These are phyloP conservation scores for Paraphaeosphaeria minitans DNA, from an alignment of 2,329 filamentous ascomycete genomes.

Conservation along the genomic window DNA sequence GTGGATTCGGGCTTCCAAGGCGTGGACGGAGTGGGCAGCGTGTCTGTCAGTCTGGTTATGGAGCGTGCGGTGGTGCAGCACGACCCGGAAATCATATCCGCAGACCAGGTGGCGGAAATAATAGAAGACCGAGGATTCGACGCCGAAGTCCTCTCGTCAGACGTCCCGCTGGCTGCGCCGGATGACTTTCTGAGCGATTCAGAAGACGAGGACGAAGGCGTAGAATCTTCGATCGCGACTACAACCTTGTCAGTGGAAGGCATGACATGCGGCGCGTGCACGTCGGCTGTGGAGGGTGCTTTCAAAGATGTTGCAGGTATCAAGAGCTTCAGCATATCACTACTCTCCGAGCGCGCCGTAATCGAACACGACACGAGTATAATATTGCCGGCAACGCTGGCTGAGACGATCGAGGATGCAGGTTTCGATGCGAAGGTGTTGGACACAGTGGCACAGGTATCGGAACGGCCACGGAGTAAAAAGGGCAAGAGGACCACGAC, in stretches of 20 bases:
- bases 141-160: slow-evolving; percentile 82
- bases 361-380: slow-evolving; percentile 73
- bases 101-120: slow-evolving; percentile 78
- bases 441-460: slow-evolving; percentile 64
- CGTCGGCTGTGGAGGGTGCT: slow-evolving; percentile 80
- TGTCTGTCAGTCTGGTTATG: slow-evolving; percentile 93
- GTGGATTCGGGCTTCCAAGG: slow-evolving; percentile 89
- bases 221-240: slow-evolving; percentile 53
- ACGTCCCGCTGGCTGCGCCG: slow-evolving; percentile 63
- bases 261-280: slow-evolving; percentile 92
- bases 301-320: slow-evolving; percentile 77
- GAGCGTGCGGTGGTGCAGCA: slow-evolving; percentile 95
- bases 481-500: slow-evolving; percentile 50
- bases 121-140: slow-evolving; percentile 95
- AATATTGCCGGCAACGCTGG: slow-evolving; percentile 59
- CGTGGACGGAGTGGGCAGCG: slow-evolving; percentile 78
- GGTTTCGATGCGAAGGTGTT: slow-evolving; percentile 82
- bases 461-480: slow-evolving; percentile 40
- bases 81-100: slow-evolving; percentile 73
- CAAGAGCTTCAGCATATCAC: slow-evolving; percentile 77
- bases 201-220: slow-evolving; percentile 38
- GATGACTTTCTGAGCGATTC: slow-evolving; percentile 46
- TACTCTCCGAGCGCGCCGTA: slow-evolving; percentile 83
- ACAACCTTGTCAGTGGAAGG: slow-evolving; percentile 81
- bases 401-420: slow-evolving; percentile 66